Evolutionary conservation across 2,329 filamentous ascomycete species (phyloP).

Genomic region (Ascocoryne sarcoides): DNA sequence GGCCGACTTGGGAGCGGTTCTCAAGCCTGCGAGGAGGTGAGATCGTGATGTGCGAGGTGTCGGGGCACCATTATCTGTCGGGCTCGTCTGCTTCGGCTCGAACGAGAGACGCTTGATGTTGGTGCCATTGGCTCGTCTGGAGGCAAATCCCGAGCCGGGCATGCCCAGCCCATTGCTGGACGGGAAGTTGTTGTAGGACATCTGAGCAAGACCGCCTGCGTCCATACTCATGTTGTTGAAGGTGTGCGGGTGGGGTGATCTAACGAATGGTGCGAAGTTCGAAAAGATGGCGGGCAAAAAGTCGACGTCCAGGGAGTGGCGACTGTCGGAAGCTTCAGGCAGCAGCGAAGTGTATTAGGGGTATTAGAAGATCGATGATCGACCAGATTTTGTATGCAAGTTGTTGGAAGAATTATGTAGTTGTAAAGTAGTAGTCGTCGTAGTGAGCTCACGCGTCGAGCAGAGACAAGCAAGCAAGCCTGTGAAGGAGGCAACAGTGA

Average conservation of each 20-base stretch:
- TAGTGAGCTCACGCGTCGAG: slow-evolving; percentile 15
- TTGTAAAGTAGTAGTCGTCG: slow-evolving; percentile 21
- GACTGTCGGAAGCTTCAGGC: slow-evolving; percentile 12
- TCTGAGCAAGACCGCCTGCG: slow-evolving; percentile 99
- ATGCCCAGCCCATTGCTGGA: slow-evolving; percentile 64
- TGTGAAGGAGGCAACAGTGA: slow-evolving; percentile 23
- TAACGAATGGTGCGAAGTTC: slow-evolving; percentile 3
- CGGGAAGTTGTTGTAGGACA: slow-evolving; percentile 80
- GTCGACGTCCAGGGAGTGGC: slow-evolving; percentile 17
- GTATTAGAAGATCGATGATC: slow-evolving; percentile 24
- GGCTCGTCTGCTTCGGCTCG: slow-evolving; percentile 60
- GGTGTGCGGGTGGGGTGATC: slow-evolving; percentile 5
- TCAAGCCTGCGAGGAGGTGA: slow-evolving; percentile 84
- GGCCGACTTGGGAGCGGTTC: slow-evolving; percentile 85
- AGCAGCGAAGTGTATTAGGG: slow-evolving; percentile 22
- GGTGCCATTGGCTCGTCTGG: slow-evolving; percentile 67
- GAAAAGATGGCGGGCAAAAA: slow-evolving; percentile 11
- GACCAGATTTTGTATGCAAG: slow-evolving; percentile 22
- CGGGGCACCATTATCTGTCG: slow-evolving; percentile 58
- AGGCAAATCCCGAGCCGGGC: slow-evolving; percentile 73
- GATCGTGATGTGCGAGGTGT: slow-evolving; percentile 92
- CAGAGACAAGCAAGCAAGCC: slow-evolving; percentile 24
- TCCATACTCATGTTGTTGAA: slow-evolving; percentile 49
- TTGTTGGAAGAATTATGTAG: slow-evolving; percentile 23
- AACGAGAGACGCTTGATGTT: slow-evolving; percentile 86